A percentile compares a stretch with the other conserved stretches of the same genome.
Conservation (phyloP, 2,329 filamentous ascomycete species). For the Arthrobotrys musiformis region DNA sequence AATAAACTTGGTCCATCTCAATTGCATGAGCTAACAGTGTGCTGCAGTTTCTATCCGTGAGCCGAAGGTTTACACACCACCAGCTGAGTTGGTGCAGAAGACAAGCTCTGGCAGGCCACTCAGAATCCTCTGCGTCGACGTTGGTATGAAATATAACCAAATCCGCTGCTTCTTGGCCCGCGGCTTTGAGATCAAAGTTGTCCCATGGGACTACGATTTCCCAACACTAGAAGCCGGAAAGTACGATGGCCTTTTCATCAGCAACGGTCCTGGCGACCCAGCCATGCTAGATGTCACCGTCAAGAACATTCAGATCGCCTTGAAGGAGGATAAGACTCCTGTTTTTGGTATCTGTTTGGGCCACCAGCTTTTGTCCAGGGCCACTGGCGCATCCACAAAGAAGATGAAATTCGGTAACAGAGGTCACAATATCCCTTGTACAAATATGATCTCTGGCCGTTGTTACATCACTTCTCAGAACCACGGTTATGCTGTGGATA, state of each 20-base stretch:
- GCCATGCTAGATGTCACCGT: conserved; percentile 83
- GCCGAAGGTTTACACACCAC: conserved; percentile 85
- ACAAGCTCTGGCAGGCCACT: conserved; percentile 88
- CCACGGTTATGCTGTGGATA: conserved; percentile 93
- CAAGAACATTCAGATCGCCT: conserved; percentile 78
- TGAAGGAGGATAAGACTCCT: conserved; percentile 82
- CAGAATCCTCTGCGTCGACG: conserved; percentile 91
- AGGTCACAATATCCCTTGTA: conserved; percentile 98
- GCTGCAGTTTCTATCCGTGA: conserved; percentile 82
- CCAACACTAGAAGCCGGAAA: conserved; percentile 78
- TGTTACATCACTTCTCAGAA: conserved; percentile 99
- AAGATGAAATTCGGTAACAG: conserved; percentile 99
- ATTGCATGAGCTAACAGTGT: conserved; percentile 45
- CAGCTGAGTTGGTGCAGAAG: conserved; percentile 76
- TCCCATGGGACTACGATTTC: conserved; percentile 96
- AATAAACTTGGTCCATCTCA: conserved; percentile 25
- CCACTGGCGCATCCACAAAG: conserved; percentile 82
- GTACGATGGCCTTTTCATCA: conserved; percentile 97
- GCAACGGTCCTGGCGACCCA: conserved; percentile 96
- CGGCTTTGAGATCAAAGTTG: conserved; percentile 92
- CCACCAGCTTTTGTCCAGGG: conserved; percentile 89
- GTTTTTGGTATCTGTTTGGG: conserved; percentile 97
- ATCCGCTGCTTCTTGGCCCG: conserved; percentile 89
- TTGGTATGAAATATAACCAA: conserved; percentile 98
- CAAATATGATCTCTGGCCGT: conserved; percentile 91